Percentiles rank a stretch among this genome's conserved stretches.
phyloP scores from a whole-genome alignment of 2,329 filamentous ascomycete species.

The Stachybotrys chlorohalonatus region DNA sequence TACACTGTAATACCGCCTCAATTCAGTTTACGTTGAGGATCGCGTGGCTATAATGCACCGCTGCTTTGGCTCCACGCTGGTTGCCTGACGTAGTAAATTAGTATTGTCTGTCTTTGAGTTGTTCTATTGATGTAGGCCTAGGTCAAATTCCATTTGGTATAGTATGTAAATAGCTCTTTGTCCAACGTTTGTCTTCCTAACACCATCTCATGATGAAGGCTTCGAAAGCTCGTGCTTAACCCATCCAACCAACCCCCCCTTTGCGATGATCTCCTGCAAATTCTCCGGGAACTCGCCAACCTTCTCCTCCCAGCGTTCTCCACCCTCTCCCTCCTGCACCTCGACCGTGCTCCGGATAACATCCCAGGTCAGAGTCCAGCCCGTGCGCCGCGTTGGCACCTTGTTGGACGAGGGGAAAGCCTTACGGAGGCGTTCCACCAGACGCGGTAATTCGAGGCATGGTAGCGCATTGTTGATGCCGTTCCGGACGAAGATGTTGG shows the following conservation, averaged over 20 bases:
- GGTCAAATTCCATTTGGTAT: too few species aligned
- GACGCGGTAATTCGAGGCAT: conserved; percentile 58
- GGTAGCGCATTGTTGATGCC: conserved; percentile 73
- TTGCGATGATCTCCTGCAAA: conserved; percentile 76
- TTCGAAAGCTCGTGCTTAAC: conserved; percentile 50
- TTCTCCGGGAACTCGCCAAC: conserved; percentile 78
- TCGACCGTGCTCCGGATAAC: conserved; percentile 61
- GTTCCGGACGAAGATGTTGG: conserved; percentile 75
- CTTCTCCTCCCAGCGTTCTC: conserved; percentile 58
- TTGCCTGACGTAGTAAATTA: too few species aligned
- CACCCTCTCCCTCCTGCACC: conserved; percentile 25
- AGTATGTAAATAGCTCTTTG: too few species aligned
- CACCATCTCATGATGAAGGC: too few species aligned
- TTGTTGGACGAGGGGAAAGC: conserved; percentile 45
- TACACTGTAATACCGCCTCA: too few species aligned
- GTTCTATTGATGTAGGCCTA: too few species aligned
- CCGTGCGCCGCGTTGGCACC: conserved; percentile 60
- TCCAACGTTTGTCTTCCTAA: too few species aligned
- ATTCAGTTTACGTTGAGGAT: too few species aligned
- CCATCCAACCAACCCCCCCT: conserved; percentile 75
- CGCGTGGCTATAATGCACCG: too few species aligned
- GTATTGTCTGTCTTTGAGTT: too few species aligned
- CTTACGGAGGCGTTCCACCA: conserved; percentile 57
- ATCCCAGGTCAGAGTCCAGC: conserved; percentile 81
- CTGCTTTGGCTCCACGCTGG: too few species aligned